Conservation (phyloP, 148 eudicot species). For the Rhododendron ferrugineum region DNA sequence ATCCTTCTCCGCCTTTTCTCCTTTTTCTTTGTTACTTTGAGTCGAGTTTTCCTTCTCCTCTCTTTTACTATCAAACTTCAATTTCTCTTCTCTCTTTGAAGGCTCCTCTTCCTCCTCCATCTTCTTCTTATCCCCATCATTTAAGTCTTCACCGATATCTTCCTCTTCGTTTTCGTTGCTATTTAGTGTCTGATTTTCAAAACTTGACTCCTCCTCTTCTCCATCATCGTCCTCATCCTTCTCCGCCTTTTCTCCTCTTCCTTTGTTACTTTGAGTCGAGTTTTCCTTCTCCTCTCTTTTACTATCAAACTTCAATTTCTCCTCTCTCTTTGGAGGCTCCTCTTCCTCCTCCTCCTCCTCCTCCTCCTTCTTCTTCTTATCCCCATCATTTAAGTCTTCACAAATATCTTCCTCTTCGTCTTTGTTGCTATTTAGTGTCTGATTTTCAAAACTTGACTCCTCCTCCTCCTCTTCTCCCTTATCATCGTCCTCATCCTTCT, state of each 20-base stretch:
- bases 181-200: not conserved
- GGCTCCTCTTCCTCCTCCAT: slow-evolving; percentile 13
- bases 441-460: not conserved
- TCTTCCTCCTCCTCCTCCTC: too few relatives aligned
- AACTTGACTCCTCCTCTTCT: not conserved
- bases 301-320: not conserved
- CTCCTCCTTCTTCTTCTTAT: slow-evolving; percentile 6
- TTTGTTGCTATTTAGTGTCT: not conserved
- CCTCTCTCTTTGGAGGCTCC: not conserved
- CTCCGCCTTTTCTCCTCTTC: too few relatives aligned
- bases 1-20: too few relatives aligned
- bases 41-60: too few relatives aligned
- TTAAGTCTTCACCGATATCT: not conserved
- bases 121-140: not conserved
- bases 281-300: not conserved
- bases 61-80: not conserved
- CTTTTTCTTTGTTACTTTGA: too few relatives aligned
- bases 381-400: not conserved
- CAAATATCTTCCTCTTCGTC: not conserved
- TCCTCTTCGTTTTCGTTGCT: not conserved
- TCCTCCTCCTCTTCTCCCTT: not conserved
- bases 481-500: not conserved
- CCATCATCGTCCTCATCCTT: not conserved
- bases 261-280: too few relatives aligned
- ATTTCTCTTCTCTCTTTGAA: not conserved